Percentiles rank a stretch among this genome's conserved stretches.
phyloP scores from a whole-genome alignment of 2,329 filamentous ascomycete genomes.

The Botryotinia globosa region DNA sequence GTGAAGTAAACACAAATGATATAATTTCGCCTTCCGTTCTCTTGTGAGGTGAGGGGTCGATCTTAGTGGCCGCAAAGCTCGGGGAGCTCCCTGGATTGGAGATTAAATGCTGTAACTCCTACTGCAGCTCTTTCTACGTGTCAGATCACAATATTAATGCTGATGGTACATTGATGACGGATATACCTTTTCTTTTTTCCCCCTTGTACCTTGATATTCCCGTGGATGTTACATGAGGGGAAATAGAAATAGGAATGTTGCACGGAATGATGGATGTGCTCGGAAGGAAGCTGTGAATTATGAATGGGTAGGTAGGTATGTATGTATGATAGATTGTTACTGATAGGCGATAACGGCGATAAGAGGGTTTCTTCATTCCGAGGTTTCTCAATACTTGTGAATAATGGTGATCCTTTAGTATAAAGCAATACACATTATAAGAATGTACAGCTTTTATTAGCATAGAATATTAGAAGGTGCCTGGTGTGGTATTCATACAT shows the following conservation, averaged over 20 bases:
- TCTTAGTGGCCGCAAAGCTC: slow-evolving; percentile 18
- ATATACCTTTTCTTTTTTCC: background rate
- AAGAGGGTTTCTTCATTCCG: background rate
- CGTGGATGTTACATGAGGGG: slow-evolving; percentile 12
- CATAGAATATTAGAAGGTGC: background rate
- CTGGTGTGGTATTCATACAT: background rate
- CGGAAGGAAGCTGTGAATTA: background rate
- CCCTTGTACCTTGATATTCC: background rate
- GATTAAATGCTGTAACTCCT: slow-evolving; percentile 14
- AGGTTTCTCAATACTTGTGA: background rate
- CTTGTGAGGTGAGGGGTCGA: slow-evolving; percentile 18
- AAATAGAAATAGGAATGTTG: background rate
- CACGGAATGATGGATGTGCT: background rate
- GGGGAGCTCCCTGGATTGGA: slow-evolving; percentile 1
- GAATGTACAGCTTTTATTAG: background rate
- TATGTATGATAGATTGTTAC: background rate
- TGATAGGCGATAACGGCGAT: slow-evolving; percentile 18
- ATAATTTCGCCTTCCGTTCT: slow-evolving; percentile 15
- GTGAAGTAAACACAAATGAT: slow-evolving; percentile 30
- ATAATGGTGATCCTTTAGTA: background rate
- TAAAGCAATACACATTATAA: no score
- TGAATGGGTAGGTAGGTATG: no score
- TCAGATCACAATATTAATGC: slow-evolving; percentile 18
- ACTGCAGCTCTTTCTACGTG: slow-evolving; percentile 11
- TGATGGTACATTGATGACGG: background rate